Conservation (phyloP, 2,329 filamentous ascomycete genomes). For the Fonsecaea erecta region DNA sequence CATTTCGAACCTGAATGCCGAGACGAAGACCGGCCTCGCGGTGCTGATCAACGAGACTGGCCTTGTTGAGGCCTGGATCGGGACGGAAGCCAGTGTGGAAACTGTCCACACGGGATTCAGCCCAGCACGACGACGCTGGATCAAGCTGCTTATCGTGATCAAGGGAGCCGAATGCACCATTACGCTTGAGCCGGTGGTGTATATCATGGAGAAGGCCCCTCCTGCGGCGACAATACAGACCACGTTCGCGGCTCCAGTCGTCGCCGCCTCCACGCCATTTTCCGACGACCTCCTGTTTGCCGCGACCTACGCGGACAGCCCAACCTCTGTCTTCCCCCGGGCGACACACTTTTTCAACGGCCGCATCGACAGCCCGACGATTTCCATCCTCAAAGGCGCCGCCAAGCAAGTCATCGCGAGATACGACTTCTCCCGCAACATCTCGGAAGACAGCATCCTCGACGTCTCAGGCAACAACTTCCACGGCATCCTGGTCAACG, state of each 20-base stretch:
- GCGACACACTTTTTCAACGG: conserved; percentile 30
- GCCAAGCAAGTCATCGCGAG: conserved; percentile 11
- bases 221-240: background rate
- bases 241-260: background rate
- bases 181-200: conserved; percentile 8
- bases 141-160: conserved; percentile 13
- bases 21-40: conserved; percentile 22
- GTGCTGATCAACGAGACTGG: conserved; percentile 19
- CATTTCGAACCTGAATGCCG: conserved; percentile 23
- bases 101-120: conserved; percentile 16
- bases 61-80: conserved; percentile 20
- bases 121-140: conserved; percentile 17
- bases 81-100: conserved; percentile 16
- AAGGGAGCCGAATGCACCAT: conserved; percentile 1
- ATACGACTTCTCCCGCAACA: conserved; percentile 30
- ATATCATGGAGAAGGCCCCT: conserved; percentile 13
- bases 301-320: conserved; percentile 10
- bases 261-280: background rate
- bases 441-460: conserved; percentile 35
- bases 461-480: conserved; percentile 40
- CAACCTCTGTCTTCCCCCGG: background rate
- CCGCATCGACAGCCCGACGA: conserved; percentile 37
- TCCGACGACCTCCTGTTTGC: conserved; percentile 12
- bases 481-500: conserved; percentile 43
- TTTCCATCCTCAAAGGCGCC: conserved; percentile 21